A percentile compares a stretch with the other conserved stretches of the same genome.
phyloP scores from a whole-genome alignment of 371 early-diverging fungal genomes.

The Mucor indicus region DNA sequence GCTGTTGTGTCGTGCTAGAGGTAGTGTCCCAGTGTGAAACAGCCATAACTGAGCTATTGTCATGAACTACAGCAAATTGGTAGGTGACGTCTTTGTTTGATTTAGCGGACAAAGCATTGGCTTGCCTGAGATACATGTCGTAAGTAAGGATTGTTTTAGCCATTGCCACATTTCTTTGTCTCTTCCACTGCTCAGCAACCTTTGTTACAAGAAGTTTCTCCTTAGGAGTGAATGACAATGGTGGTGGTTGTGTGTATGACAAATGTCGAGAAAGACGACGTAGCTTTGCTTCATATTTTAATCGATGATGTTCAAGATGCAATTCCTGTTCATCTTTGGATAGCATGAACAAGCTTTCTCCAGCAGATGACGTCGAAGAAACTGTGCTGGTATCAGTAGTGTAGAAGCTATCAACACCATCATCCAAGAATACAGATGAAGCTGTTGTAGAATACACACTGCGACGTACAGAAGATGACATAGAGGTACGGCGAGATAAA shows the following conservation, averaged over 20 bases:
- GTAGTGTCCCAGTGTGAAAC: conserved; percentile 64
- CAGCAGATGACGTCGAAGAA: conserved; percentile 26
- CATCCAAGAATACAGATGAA: conserved; percentile 30
- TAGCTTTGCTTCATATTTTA: conserved; percentile 50
- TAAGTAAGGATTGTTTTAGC: conserved; percentile 70
- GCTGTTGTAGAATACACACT: conserved; percentile 39
- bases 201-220: conserved; percentile 51
- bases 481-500: conserved; percentile 50
- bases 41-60: conserved; percentile 50
- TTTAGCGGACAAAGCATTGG: conserved; percentile 83
- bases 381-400: conserved; percentile 38
- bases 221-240: conserved; percentile 29
- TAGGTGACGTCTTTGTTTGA: conserved; percentile 74
- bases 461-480: conserved; percentile 55
- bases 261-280: conserved; percentile 37
- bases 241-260: conserved; percentile 25
- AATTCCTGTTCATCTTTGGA: conserved; percentile 52
- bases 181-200: conserved; percentile 58
- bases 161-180: conserved; percentile 65
- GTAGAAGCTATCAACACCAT: conserved; percentile 44
- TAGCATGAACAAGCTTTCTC: no score
- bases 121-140: conserved; percentile 79
- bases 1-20: conserved; percentile 52
- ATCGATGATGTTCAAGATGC: conserved; percentile 49
- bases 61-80: conserved; percentile 74